These are phyloP conservation scores for Calonectria multiphialidica DNA, from an alignment of 2,329 filamentous ascomycete species.

Conservation along the genomic window DNA sequence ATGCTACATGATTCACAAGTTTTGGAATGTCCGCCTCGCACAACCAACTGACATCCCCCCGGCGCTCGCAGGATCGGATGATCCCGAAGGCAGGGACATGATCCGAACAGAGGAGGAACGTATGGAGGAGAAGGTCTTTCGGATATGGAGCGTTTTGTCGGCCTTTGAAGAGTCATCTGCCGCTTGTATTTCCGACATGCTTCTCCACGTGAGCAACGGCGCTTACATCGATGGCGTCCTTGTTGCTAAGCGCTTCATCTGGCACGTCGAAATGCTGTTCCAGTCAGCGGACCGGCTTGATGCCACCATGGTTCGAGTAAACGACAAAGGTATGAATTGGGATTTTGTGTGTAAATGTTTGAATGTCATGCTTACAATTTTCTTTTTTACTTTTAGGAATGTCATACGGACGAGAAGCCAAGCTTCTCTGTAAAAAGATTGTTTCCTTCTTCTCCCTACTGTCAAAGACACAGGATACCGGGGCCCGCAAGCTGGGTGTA, in stretches of 20 bases:
- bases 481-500: slow-evolving; percentile 90
- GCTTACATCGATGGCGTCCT: slow-evolving; percentile 95
- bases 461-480: slow-evolving; percentile 93
- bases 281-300: slow-evolving; percentile 89
- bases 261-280: slow-evolving; percentile 94
- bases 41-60: slow-evolving; percentile 67
- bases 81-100: slow-evolving; percentile 74
- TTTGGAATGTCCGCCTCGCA: slow-evolving; percentile 95
- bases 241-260: slow-evolving; percentile 95
- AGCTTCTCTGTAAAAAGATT: slow-evolving; percentile 99
- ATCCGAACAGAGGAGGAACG: slow-evolving; percentile 90
- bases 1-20: slow-evolving; percentile 99
- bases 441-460: slow-evolving; percentile 97
- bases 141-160: slow-evolving; percentile 97
- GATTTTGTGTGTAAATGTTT: not conserved
- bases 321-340: slow-evolving; percentile 76
- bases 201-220: slow-evolving; percentile 97
- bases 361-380: slow-evolving; percentile 25
- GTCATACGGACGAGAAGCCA: slow-evolving; percentile 95
- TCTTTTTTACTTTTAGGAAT: slow-evolving; percentile 67
- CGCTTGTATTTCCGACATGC: slow-evolving; percentile 98
- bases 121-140: slow-evolving; percentile 98
- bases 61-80: slow-evolving; percentile 55
- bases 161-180: slow-evolving; percentile 98
- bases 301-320: slow-evolving; percentile 73